Percentiles rank a stretch among this genome's conserved stretches.
These are phyloP conservation scores for Auxenochlorella pyrenoidosa DNA, from an alignment of 139 green algal species.

Conservation along the genomic window DNA sequence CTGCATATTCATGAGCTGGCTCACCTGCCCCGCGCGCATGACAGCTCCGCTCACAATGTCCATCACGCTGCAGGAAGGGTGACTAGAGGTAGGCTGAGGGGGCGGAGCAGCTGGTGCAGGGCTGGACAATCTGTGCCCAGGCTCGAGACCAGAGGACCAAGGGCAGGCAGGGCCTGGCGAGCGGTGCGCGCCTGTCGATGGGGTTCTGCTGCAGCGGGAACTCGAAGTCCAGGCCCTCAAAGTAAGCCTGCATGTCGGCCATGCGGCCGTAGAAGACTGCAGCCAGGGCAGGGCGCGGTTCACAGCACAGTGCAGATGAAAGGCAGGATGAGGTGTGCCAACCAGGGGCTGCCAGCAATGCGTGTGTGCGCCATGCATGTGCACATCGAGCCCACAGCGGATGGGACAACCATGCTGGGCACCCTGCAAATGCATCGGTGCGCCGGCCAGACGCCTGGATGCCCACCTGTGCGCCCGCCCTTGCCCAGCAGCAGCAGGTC, in stretches of 20 bases:
- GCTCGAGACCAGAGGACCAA: no score
- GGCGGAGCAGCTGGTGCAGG: no score
- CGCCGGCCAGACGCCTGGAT: neutral
- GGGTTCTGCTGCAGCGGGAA: constrained; percentile 72
- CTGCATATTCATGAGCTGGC: neutral
- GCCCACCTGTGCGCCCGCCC: constrained; percentile 63
- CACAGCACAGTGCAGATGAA: neutral
- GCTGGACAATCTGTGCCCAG: no score
- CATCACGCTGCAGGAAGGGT: constrained; percentile 45
- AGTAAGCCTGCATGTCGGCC: constrained; percentile 48
- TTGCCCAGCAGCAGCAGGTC: constrained; percentile 79
- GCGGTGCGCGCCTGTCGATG: constrained; percentile 50
- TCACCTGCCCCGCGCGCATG: constrained; percentile 24
- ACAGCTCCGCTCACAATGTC: constrained; percentile 72
- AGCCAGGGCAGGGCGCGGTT: neutral
- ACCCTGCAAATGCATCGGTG: no score
- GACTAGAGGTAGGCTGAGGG: no score
- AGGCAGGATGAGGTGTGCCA: no score
- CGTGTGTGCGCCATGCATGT: no score
- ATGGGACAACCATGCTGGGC: neutral
- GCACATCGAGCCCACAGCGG: no score
- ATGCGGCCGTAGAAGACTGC: constrained; percentile 7
- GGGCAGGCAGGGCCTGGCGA: no score
- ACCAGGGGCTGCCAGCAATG: no score
- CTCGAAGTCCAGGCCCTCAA: constrained; percentile 56